Base-by-base conservation (phyloP, 352 stramenopile genomes). In the Pythium oligandrum region DNA sequence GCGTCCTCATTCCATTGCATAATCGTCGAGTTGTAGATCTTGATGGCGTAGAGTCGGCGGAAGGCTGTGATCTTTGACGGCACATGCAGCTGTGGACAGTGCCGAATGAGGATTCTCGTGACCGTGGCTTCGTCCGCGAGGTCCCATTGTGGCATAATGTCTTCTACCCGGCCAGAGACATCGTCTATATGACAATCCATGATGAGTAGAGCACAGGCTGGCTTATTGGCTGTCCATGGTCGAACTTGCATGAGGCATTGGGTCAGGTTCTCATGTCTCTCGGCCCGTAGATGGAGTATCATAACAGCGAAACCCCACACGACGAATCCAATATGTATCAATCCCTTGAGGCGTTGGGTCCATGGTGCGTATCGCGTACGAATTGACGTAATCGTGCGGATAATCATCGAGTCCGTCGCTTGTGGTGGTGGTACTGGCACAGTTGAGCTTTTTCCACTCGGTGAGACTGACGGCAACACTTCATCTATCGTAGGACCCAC, bases 1-100 rank as follows among this genome's bases (percentile, higher is more conserved):
- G 51, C 51, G 44, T 51, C 43, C 0, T 12, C 11, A 31, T 17
- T 34, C 51, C 51, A 57, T 9, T 6, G 12, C 42, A 26, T 17
- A 26, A 57, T 44, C 4, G 51, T 57, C 33, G 56, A 54, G 30
- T 59, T 59, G 57, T 59, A 59, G 26, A 49, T 55, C 31, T 64
- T 51, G 26, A 64, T 10, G n/a, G 44, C 57, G 30, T 44, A 46
- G 3, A 64, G 12, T 8, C 54, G 54, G 1, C 12, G 46, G 17
- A 60, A 60, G 9, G 9, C 45, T 10, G 11, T 9, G 30, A 64
- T 33, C 1, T n/a, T 26, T 6, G 43, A 32, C 11, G 51, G 34
- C 26, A 64, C 44, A 17, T 59, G 31, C 1, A 64, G 42, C 0
- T 31, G 43, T 4, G 51, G 38, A n/a, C 57, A 64, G 30, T 64